phyloP scores from a whole-genome alignment of 176 grass and related monocot species.

The Phragmites australis region DNA sequence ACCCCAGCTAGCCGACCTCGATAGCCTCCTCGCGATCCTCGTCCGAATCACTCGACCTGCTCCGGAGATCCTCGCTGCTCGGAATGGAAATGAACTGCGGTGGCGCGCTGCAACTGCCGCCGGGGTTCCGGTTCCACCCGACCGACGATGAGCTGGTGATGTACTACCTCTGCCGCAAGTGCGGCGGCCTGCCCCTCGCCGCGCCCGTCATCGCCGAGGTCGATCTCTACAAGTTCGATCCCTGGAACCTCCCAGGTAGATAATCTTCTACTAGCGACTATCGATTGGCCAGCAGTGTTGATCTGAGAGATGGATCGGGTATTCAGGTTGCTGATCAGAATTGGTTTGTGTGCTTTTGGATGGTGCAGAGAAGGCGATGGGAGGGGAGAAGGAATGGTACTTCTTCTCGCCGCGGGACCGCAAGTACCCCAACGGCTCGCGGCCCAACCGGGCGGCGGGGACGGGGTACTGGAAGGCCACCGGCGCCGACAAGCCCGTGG shows the following conservation, averaged over 20 bases:
- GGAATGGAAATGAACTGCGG: slow-evolving; percentile 49
- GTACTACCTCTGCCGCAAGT: slow-evolving; percentile 81
- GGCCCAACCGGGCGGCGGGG: slow-evolving; percentile 77
- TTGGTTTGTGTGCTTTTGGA: background rate
- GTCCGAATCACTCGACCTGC: too few relatives aligned
- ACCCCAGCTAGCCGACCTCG: too few relatives aligned
- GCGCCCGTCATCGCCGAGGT: slow-evolving; percentile 71
- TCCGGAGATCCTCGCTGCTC: too few relatives aligned
- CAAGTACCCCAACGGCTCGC: slow-evolving; percentile 86
- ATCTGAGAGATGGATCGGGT: too few relatives aligned
- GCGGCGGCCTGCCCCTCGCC: slow-evolving; percentile 52
- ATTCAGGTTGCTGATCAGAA: too few relatives aligned
- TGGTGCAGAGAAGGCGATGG: slow-evolving; percentile 52
- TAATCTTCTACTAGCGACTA: too few relatives aligned
- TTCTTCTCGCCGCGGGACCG: slow-evolving; percentile 86
- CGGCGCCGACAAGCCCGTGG: slow-evolving; percentile 87
- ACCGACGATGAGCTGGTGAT: slow-evolving; percentile 91
- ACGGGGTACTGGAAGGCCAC: slow-evolving; percentile 95
- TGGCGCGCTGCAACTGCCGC: slow-evolving; percentile 72
- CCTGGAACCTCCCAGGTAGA: slow-evolving; percentile 66
- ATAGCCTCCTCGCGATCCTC: too few relatives aligned
- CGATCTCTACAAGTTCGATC: slow-evolving; percentile 82
- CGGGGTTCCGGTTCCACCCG: slow-evolving; percentile 91
- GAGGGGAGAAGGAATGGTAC: slow-evolving; percentile 91
- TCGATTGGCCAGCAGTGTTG: too few relatives aligned